Conservation (phyloP, 1,139 yeast genomes). For the Scheffersomyces quercinus region DNA sequence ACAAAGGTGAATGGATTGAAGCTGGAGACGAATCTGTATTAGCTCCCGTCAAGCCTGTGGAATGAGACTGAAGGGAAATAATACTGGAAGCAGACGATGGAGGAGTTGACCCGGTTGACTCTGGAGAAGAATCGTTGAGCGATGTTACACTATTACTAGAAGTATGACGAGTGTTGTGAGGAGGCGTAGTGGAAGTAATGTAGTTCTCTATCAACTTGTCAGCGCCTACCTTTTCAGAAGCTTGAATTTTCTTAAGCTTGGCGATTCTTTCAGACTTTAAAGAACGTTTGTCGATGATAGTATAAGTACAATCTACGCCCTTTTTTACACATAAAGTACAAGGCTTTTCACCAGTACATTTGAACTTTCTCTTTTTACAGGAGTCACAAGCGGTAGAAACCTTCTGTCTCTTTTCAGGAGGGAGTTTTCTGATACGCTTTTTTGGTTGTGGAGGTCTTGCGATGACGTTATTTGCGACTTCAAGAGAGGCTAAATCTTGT, state of each 20-base stretch:
- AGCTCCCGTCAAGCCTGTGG: background rate
- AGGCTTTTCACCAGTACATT: constrained; percentile 13
- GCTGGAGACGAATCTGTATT: background rate
- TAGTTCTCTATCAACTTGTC: background rate
- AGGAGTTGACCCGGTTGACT: background rate
- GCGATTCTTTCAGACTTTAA: constrained; percentile 28
- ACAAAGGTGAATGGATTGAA: background rate
- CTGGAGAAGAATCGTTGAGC: background rate
- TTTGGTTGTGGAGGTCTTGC: constrained; percentile 1
- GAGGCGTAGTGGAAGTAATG: background rate
- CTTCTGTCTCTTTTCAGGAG: constrained; percentile 13
- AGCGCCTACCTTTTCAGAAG: background rate
- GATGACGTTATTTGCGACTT: background rate
- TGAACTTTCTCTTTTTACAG: constrained; percentile 13
- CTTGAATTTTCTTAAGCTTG: constrained; percentile 1
- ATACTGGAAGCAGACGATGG: background rate
- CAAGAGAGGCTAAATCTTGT: background rate
- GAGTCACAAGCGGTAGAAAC: constrained; percentile 15
- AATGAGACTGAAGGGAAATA: background rate
- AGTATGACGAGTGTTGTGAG: background rate
- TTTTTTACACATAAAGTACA: constrained; percentile 11
- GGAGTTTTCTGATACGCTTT: constrained; percentile 8
- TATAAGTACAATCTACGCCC: constrained; percentile 11
- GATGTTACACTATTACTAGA: background rate
- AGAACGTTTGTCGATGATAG: constrained; percentile 13